Percentiles rank a stretch among this genome's conserved stretches.
Evolutionary conservation across 2,329 filamentous ascomycete genomes (phyloP).

Genomic region (Arthrobotrys entomopaga): DNA sequence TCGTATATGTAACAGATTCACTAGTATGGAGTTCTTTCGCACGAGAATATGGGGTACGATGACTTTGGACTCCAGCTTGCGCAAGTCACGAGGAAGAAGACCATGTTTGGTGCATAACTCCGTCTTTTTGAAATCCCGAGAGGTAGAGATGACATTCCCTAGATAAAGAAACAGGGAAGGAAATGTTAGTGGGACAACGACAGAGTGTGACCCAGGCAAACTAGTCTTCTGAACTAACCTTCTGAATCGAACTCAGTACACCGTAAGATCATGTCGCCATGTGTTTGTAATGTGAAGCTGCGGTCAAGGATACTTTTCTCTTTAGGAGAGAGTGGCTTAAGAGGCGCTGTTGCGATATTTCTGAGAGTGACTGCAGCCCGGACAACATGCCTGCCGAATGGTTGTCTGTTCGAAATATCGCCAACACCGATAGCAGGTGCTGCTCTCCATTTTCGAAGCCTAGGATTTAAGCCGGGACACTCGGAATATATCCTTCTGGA

Average conservation of each 20-base stretch:
- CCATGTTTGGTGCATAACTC: slow-evolving; percentile 98
- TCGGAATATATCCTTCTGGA: no score
- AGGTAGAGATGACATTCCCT: slow-evolving; percentile 83
- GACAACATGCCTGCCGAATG: not conserved
- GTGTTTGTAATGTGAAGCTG: slow-evolving; percentile 57
- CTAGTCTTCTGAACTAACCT: slow-evolving; percentile 65
- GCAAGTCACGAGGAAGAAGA: slow-evolving; percentile 88
- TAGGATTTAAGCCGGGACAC: no score
- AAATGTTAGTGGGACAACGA: slow-evolving; percentile 13
- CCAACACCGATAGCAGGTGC: not conserved
- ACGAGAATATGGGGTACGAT: slow-evolving; percentile 89
- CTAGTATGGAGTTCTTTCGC: slow-evolving; percentile 88
- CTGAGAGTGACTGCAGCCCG: slow-evolving; percentile 9
- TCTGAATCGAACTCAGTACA: slow-evolving; percentile 96
- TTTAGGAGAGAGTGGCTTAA: slow-evolving; percentile 43
- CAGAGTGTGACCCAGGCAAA: not conserved
- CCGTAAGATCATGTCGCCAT: slow-evolving; percentile 67
- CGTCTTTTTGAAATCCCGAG: slow-evolving; percentile 96
- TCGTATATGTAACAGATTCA: slow-evolving; percentile 95
- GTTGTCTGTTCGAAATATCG: not conserved
- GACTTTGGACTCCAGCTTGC: slow-evolving; percentile 96
- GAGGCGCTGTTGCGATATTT: slow-evolving; percentile 29
- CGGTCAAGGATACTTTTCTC: slow-evolving; percentile 53
- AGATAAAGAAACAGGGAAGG: not conserved
- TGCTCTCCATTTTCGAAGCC: not conserved